Conservation (phyloP, 768 basidiomycete genomes). For the Termitomyces sp. region DNA sequence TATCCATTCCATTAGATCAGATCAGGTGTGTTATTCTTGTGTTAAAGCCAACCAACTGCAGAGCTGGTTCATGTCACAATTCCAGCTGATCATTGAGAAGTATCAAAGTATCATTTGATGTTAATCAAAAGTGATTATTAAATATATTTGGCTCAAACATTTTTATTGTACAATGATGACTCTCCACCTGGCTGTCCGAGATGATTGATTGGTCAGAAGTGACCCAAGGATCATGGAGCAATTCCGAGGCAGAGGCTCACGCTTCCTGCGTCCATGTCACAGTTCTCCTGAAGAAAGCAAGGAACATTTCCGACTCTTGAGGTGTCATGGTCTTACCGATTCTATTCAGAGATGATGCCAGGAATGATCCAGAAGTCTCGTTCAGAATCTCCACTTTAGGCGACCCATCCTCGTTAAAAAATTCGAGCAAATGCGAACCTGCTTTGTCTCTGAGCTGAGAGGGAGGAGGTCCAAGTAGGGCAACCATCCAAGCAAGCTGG, state of each 20-base stretch:
- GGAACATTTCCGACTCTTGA: background rate
- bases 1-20: no score
- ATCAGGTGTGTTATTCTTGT: no score
- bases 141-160: no score
- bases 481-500: background rate
- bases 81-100: no score
- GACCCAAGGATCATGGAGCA: background rate
- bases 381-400: background rate
- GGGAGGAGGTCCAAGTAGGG: background rate
- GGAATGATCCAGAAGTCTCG: background rate
- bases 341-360: background rate
- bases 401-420: constrained; percentile 1
- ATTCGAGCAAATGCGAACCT: background rate
- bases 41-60: no score
- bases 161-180: no score
- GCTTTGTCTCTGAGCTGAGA: no score
- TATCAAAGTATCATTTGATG: no score
- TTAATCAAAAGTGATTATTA: no score
- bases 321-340: background rate
- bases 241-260: background rate
- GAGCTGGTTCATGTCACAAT: no score
- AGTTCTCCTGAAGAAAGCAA: background rate
- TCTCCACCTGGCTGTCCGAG: no score
- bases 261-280: background rate
- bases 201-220: no score